Percentiles rank a stretch among this genome's conserved stretches.
Evolutionary conservation across 371 early-diverging fungal species (phyloP).

Genomic region (Apophysomyces ossiformis): DNA sequence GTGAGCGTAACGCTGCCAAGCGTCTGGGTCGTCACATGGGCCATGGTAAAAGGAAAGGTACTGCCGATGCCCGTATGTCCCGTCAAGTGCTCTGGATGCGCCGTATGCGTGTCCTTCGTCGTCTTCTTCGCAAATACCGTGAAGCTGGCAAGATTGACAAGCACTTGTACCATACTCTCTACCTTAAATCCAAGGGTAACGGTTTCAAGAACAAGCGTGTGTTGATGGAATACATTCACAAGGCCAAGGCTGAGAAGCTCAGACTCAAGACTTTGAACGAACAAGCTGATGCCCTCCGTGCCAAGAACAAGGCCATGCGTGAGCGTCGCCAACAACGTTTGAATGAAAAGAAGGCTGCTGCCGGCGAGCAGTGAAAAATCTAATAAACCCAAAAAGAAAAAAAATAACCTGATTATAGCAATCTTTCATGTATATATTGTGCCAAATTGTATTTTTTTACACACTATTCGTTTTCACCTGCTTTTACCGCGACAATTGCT

Average conservation of each 20-base stretch:
- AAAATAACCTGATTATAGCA: not conserved
- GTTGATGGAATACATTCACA: constrained; percentile 98
- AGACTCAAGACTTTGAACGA: constrained; percentile 93
- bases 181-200: constrained; percentile 99
- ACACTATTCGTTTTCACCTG: too few relatives aligned
- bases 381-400: not conserved
- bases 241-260: constrained; percentile 98
- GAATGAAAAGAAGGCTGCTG: constrained; percentile 81
- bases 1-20: constrained; percentile 91
- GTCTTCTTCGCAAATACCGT: constrained; percentile 96
- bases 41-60: constrained; percentile 97
- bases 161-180: constrained; percentile 95
- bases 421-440: too few relatives aligned
- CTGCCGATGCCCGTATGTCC: constrained; percentile 99
- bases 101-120: constrained; percentile 97
- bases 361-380: constrained; percentile 11
- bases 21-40: constrained; percentile 98
- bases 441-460: too few relatives aligned
- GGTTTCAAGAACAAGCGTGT: constrained; percentile 99
- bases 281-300: constrained; percentile 98
- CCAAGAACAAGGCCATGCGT: constrained; percentile 92
- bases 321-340: constrained; percentile 87
- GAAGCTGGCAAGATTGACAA: constrained; percentile 96
- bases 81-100: constrained; percentile 98
- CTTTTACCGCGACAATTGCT: too few relatives aligned